Evolutionary conservation across 2,329 filamentous ascomycete species (phyloP).

Genomic region (Paraconiothyrium brasiliense): DNA sequence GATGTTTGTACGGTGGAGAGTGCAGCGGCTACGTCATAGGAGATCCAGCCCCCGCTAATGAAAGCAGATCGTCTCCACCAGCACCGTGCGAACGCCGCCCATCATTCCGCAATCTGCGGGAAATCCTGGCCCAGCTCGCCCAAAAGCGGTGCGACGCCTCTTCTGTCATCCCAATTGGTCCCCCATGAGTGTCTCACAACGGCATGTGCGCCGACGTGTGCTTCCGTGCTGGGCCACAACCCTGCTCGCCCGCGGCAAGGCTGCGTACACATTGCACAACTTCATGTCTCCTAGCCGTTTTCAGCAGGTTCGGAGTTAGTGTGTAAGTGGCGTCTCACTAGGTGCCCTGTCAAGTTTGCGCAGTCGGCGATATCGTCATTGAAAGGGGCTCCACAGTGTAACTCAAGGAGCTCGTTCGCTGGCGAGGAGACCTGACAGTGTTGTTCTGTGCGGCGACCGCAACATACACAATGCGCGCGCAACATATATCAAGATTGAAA

Average conservation of each 20-base stretch:
- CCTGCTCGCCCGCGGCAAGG: constrained; percentile 6
- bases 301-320: constrained; percentile 10
- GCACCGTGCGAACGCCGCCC: constrained; percentile 22
- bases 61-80: constrained; percentile 27
- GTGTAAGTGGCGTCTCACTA: constrained; percentile 26
- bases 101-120: constrained; percentile 20
- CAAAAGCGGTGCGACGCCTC: constrained; percentile 3
- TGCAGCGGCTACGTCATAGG: constrained; percentile 29
- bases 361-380: constrained; percentile 24
- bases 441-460: background rate
- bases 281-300: constrained; percentile 3
- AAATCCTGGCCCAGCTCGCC: constrained; percentile 9
- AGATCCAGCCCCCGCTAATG: constrained; percentile 15
- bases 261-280: constrained; percentile 2
- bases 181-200: constrained; percentile 1
- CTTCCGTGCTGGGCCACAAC: constrained; percentile 4
- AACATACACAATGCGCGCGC: background rate
- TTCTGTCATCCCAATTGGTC: constrained; percentile 21
- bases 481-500: no score
- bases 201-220: background rate
- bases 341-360: constrained; percentile 21
- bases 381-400: background rate
- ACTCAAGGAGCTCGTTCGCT: constrained; percentile 1
- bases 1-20: constrained; percentile 32
- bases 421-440: background rate